Base-by-base conservation (phyloP, 2,329 filamentous ascomycete genomes). In the Grosmannia serpens region DNA sequence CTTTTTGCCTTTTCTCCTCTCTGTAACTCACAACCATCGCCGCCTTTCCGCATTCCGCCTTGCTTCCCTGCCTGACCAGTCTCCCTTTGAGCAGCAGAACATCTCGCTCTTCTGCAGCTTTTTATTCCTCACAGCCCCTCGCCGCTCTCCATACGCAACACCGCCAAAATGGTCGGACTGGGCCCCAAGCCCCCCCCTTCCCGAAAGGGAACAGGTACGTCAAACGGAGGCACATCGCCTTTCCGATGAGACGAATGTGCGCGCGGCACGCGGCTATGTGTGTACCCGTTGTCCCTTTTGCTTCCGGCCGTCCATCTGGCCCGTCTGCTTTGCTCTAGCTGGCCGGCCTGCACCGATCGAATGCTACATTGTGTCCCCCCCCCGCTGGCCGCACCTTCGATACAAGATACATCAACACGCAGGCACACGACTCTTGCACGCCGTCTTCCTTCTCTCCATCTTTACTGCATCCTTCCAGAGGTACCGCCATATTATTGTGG, bases 111-210 rank as follows among this genome's bases (percentile, higher is more conserved):
- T 35, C 29, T 53, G 5, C 29, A n/a, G 20, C 50, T 29, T 24
- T 22, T 22, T 8, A 17, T 22, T 51, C 49, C 13, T n/a, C 11
- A 6, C 17, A 11, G 24, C 41, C 20, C 17, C 20, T 9, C 41
- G 20, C 11, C 22, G 8, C 15, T 9, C 44, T 27, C 22, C 8
- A 9, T 38, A 20, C 29, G 22, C 13, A 29, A 13, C 13, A 29
- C 29, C 41, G 49, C 62, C 65, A 71, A 59, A 55, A 87, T 87
- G 85, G 83, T 86, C 65, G 80, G 81, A 67, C 66, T 85, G 62
- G 81, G 82, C 69, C 81, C 84, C 63, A 83, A 82, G 70, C 80
- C 78, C 68, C 78, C 79, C 63, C 84, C 83, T 49, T 85, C 83
- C 73, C 83, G 85, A 68, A 71, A 69, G 66, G 69, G 70, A 54